Evolutionary conservation across 805 yeast genomes (phyloP).

Genomic region (Yarrowia osloensis): DNA sequence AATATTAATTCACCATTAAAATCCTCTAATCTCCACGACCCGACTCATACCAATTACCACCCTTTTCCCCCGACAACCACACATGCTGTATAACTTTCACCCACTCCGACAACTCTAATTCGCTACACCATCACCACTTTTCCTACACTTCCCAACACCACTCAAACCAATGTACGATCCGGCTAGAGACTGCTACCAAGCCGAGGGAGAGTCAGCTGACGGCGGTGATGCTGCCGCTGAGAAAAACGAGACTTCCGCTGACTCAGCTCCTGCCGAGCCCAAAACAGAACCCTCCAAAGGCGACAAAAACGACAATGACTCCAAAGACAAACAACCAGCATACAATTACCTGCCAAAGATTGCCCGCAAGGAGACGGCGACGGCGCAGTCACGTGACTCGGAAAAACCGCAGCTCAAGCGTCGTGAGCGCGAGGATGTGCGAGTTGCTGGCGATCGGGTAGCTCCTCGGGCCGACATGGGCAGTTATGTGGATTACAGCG

Average conservation of each 20-base stretch:
- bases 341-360: conserved; percentile 21
- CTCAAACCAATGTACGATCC: conserved; percentile 15
- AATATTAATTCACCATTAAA: background rate
- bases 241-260: background rate
- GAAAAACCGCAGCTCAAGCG: conserved; percentile 19
- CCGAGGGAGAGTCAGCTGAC: background rate
- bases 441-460: background rate
- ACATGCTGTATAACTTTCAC: background rate
- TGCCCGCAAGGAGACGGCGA: background rate
- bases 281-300: background rate
- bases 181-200: conserved; percentile 16
- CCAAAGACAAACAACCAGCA: conserved; percentile 4
- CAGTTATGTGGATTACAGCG: conserved; percentile 6
- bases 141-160: background rate
- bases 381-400: background rate
- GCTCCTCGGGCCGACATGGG: conserved; percentile 4
- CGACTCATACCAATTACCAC: background rate
- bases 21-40: background rate
- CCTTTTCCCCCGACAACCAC: background rate
- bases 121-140: background rate
- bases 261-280: background rate
- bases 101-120: background rate
- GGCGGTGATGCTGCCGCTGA: background rate
- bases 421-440: conserved; percentile 10
- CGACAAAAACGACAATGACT: background rate